phyloP scores from a whole-genome alignment of 2,329 filamentous ascomycete genomes.

The Dactylellina drechsleri region DNA sequence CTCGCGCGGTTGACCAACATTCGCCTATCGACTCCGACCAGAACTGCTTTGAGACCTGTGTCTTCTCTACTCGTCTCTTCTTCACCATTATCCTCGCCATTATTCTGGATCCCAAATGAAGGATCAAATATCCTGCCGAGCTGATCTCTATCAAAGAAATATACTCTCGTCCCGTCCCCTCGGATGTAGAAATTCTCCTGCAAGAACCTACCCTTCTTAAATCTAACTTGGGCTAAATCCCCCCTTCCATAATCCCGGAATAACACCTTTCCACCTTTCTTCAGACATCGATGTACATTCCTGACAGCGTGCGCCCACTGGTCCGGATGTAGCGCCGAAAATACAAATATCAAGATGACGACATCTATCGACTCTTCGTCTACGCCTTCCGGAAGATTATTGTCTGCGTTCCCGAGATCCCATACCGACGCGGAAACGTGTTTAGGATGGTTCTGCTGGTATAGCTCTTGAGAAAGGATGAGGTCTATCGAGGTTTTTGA shows the following conservation, averaged over 20 bases:
- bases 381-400: conserved; percentile 76
- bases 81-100: conserved; percentile 32
- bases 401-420: conserved; percentile 71
- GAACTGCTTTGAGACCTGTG: conserved; percentile 62
- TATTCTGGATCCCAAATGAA: conserved; percentile 26
- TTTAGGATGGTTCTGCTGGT: conserved; percentile 69
- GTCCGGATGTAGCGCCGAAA: conserved; percentile 84
- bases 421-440: conserved; percentile 70
- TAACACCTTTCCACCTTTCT: conserved; percentile 89
- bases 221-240: conserved; percentile 93
- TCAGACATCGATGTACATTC: conserved; percentile 84
- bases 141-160: conserved; percentile 93
- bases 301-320: conserved; percentile 85
- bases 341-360: conserved; percentile 95
- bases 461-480: conserved; percentile 82
- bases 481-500: conserved; percentile 94
- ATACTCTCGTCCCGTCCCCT: conserved; percentile 94
- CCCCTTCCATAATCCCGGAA: conserved; percentile 97
- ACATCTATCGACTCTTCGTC: conserved; percentile 85
- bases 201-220: conserved; percentile 93
- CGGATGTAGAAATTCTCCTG: conserved; percentile 98
- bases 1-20: conserved; percentile 90
- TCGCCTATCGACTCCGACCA: conserved; percentile 86
- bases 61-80: conserved; percentile 35
- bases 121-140: conserved; percentile 71